phyloP scores from a whole-genome alignment of 1,139 yeast genomes.

The Scheffersomyces quercinus region DNA sequence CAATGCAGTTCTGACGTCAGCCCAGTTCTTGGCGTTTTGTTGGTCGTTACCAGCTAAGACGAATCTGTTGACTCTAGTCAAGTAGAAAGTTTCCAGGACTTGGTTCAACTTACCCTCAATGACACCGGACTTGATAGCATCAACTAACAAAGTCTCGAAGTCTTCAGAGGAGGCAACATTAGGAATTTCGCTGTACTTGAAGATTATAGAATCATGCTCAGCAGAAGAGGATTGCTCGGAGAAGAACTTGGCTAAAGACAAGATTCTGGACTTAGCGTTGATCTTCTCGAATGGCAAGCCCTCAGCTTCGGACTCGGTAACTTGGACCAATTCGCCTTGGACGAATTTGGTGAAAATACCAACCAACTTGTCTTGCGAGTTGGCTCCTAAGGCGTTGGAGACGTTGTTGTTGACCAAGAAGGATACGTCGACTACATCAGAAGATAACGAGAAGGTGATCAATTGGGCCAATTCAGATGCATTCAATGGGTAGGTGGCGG shows the following conservation, averaged over 20 bases:
- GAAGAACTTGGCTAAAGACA: slow-evolving; percentile 45
- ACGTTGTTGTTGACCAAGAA: slow-evolving; percentile 46
- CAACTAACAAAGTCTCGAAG: slow-evolving; percentile 44
- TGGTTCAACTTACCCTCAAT: slow-evolving; percentile 52
- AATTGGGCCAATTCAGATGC: slow-evolving; percentile 34
- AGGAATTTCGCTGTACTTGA: slow-evolving; percentile 43
- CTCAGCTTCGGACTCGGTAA: slow-evolving; percentile 11
- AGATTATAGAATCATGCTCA: slow-evolving; percentile 22
- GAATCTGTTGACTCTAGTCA: slow-evolving; percentile 45
- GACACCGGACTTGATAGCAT: slow-evolving; percentile 46
- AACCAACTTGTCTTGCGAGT: slow-evolving; percentile 21
- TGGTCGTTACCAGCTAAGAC: slow-evolving; percentile 39
- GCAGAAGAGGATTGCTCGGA: slow-evolving; percentile 22
- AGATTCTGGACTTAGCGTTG: slow-evolving; percentile 40
- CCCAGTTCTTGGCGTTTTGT: slow-evolving; percentile 38
- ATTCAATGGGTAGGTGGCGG: slow-evolving; percentile 24
- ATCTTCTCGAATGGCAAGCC: slow-evolving; percentile 25
- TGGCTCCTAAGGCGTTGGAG: slow-evolving; percentile 27
- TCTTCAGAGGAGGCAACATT: slow-evolving; percentile 31
- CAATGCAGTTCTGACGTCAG: slow-evolving; percentile 35
- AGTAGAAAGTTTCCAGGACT: slow-evolving; percentile 42
- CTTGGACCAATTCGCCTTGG: slow-evolving; percentile 32
- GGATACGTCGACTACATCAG: slow-evolving; percentile 46
- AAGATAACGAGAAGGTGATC: slow-evolving; percentile 38
- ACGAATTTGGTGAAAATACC: slow-evolving; percentile 34